Evolutionary conservation across 2,329 filamentous ascomycete genomes (phyloP), one percentile per base, ranked within the genome.

Genomic region (Kalaharituber pfeilii): DNA sequence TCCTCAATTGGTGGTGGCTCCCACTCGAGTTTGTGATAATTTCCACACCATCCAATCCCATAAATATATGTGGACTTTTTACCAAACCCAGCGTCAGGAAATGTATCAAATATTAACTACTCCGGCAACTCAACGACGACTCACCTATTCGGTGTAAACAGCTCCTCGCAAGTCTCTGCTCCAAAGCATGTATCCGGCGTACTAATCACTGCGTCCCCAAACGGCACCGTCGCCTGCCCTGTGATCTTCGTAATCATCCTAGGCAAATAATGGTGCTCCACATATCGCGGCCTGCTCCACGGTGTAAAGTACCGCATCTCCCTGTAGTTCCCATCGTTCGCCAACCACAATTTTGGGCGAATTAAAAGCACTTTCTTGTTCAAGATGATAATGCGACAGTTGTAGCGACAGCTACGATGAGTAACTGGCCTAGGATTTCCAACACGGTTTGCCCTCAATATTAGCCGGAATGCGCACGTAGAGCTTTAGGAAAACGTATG

Each of bases 21-120:
- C 79, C 83, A 52, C 74, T 79, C 2, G 74, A 78, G 66, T 89
- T 89, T 7, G 78, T 78, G 58, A 84, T 75, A 53, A 86, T 79
- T 63, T 86, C 84, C 5, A 79, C 77, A 3, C 85, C 84, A 62
- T 80, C 74, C 1, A 86, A 70, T n/a, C 76, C 75, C 70, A 80
- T 79, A 8, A 71, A 68, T 28, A 74, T 75, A 59, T 79, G 75
- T 3, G 78, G 77, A 8, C 72, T 72, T 51, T 62, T 20, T 11
- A 6, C 52, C 9, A 28, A 36, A n/a, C 13, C 51, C n/a, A n/a
- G n/a, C n/a, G n/a, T 55, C 36, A 58, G 63, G 62, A 39, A 50
- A n/a, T n/a, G n/a, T 18, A 51, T n/a, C 13, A 15, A 29, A 22
- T 3, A 36, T 65, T 5, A 63, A 58, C 52, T 64, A n/a, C n/a